Evolutionary conservation across 768 basidiomycete genomes (phyloP), one percentile per base, ranked within the genome.

Genomic region (Pisolithus microcarpus): DNA sequence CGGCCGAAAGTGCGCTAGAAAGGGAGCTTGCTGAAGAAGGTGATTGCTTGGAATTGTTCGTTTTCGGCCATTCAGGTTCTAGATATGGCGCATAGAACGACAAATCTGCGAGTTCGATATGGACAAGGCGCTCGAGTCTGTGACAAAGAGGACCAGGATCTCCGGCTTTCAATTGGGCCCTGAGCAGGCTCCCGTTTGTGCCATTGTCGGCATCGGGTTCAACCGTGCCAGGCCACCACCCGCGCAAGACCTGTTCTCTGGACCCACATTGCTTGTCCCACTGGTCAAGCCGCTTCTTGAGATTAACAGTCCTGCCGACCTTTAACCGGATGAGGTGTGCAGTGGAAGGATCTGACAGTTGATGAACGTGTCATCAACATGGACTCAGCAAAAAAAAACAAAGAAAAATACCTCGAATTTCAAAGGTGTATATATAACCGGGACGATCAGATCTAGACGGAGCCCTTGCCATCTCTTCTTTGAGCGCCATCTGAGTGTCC

Each of bases 181-280:
- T 81, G 72, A 87, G 77, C 23, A 87, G 61, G 53, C 78, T 81
- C 16, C 58, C 65, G 13, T 47, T 56, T 6, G 67, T 62, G 42
- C 64, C 67, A 8, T 68, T 62, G 23, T 72, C 68, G 28, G 57
- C 58, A 36, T 64, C 65, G 39, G 65, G 64, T 48, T 74, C 73
- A 26, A 73, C 70, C 28, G 71, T 71, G 19, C 77, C 77, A 1
- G 90, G 90, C 74, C 82, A 89, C 70, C 77, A 85, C 1, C 87
- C 87, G 40, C 86, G 76, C 15, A 87, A 67, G 36, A 88, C 76
- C 47, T 84, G 85, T 56, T 82, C 78, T 63, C 85, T 87, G 7
- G 86, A 87, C 4, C 79, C 79, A 53, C 90, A 92, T 58, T 88
- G 86, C 58, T 85, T 90, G 19, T 74, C 74, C 90, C 90, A 91